phyloP scores from a whole-genome alignment of 2,329 filamentous ascomycete species.

The Sordariomycetes sp. region DNA sequence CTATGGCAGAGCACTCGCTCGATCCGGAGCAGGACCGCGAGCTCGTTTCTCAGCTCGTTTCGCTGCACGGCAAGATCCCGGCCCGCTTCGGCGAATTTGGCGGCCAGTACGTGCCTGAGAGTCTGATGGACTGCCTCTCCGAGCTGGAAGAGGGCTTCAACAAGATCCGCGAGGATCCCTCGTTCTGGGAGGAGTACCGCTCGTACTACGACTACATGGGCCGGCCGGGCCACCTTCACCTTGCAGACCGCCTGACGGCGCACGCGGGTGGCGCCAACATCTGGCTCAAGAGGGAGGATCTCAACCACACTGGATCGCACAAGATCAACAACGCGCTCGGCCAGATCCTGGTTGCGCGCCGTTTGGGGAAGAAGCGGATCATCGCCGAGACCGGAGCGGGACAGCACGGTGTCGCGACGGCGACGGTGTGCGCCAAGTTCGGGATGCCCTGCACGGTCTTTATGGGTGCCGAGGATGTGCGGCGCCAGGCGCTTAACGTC shows the following conservation, averaged over 20 bases:
- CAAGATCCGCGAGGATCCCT: slow-evolving; percentile 71
- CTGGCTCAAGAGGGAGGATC: slow-evolving; percentile 94
- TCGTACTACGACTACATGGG: slow-evolving; percentile 98
- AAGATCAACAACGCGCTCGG: slow-evolving; percentile 99
- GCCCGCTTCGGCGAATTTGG: slow-evolving; percentile 92
- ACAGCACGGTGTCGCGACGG: slow-evolving; percentile 95
- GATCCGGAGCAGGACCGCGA: slow-evolving; percentile 40
- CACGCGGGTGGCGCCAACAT: slow-evolving; percentile 88
- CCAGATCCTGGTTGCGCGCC: slow-evolving; percentile 75
- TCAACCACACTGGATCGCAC: slow-evolving; percentile 96
- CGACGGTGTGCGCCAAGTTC: slow-evolving; percentile 95
- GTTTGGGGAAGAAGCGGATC: slow-evolving; percentile 90
- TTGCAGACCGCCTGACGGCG: slow-evolving; percentile 80
- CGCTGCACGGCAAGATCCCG: slow-evolving; percentile 70
- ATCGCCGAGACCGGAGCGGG: slow-evolving; percentile 97
- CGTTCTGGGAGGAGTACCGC: slow-evolving; percentile 95
- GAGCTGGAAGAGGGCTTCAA: slow-evolving; percentile 90
- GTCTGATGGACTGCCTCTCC: slow-evolving; percentile 90
- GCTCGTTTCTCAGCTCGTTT: slow-evolving; percentile 74
- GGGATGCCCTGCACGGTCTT: slow-evolving; percentile 97
- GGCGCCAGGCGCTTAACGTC: slow-evolving; percentile 91
- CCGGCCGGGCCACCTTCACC: slow-evolving; percentile 80
- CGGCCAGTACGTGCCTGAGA: slow-evolving; percentile 95
- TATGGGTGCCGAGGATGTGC: slow-evolving; percentile 94
- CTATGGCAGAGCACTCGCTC: slow-evolving; percentile 50